These are phyloP conservation scores for Colletotrichum salicis DNA, from an alignment of 2,329 filamentous ascomycete species.

Conservation along the genomic window DNA sequence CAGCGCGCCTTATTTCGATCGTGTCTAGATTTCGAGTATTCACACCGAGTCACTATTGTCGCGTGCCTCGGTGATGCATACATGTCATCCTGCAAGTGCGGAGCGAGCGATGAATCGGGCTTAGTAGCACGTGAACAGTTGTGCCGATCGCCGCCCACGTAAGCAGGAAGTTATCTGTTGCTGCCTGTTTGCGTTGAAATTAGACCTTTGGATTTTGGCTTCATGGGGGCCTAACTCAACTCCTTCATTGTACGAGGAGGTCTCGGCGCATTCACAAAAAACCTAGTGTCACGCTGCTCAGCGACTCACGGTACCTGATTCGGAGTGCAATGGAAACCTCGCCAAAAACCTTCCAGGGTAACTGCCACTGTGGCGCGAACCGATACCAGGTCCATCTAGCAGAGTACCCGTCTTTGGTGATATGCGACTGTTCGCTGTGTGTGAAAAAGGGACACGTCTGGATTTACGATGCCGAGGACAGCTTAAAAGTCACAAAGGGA, in stretches of 20 bases:
- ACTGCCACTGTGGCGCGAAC: constrained; percentile 45
- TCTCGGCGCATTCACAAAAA: background rate
- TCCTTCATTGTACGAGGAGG: no score
- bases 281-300: no score
- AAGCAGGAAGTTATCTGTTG: background rate
- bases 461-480: constrained; percentile 28
- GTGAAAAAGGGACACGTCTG: constrained; percentile 44
- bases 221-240: no score
- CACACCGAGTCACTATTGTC: background rate
- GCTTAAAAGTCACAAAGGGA: constrained; percentile 34
- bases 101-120: background rate
- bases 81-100: background rate
- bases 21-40: background rate
- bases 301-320: no score
- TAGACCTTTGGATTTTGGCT: background rate
- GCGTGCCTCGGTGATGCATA: background rate
- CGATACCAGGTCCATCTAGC: constrained; percentile 39
- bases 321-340: background rate
- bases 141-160: background rate
- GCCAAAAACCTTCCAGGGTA: constrained; percentile 35
- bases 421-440: constrained; percentile 43
- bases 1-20: background rate
- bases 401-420: constrained; percentile 13
- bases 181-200: background rate
- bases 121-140: background rate